These are phyloP conservation scores for Cyathus striatus DNA, from an alignment of 768 basidiomycete genomes.

Conservation along the genomic window DNA sequence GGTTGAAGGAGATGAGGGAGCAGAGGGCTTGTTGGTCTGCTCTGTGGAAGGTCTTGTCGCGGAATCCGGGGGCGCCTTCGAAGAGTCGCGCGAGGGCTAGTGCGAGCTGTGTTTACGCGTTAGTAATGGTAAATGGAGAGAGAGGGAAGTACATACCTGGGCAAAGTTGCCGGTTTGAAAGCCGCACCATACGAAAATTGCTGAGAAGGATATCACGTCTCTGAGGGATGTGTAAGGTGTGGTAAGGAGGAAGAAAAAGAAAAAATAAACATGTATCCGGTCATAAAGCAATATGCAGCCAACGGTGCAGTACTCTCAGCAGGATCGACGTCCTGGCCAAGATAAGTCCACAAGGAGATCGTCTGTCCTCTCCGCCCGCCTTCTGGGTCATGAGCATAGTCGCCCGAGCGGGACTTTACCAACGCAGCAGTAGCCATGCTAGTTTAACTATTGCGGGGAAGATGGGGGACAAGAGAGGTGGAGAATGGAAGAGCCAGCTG, in stretches of 20 bases:
- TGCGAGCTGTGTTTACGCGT: conserved; percentile 45
- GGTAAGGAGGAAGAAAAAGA: not conserved
- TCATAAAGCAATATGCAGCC: conserved; percentile 73
- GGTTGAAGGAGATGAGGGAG: conserved; percentile 73
- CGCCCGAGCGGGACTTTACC: too few relatives aligned
- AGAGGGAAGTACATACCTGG: conserved; percentile 36
- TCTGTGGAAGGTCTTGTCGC: conserved; percentile 63
- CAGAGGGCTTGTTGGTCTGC: conserved; percentile 82
- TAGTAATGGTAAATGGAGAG: not conserved
- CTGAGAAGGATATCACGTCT: conserved; percentile 70
- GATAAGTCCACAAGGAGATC: conserved; percentile 27
- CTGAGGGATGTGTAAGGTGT: conserved; percentile 23
- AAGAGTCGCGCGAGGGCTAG: conserved; percentile 83
- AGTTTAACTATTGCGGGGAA: too few relatives aligned
- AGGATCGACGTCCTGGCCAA: conserved; percentile 48
- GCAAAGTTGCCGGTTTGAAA: conserved; percentile 81
- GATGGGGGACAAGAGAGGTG: too few relatives aligned
- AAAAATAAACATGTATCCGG: conserved; percentile 69
- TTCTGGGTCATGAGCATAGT: too few relatives aligned
- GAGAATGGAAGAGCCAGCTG: too few relatives aligned
- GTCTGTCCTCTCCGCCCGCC: not conserved
- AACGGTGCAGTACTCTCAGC: conserved; percentile 45
- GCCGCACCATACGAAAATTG: conserved; percentile 80
- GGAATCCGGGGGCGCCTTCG: conserved; percentile 36
- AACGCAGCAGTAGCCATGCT: too few relatives aligned